Evolutionary conservation across 1,284 basidiomycete genomes (phyloP), one percentile per base, ranked within the genome.

Genomic region (Xanthoconium separans): DNA sequence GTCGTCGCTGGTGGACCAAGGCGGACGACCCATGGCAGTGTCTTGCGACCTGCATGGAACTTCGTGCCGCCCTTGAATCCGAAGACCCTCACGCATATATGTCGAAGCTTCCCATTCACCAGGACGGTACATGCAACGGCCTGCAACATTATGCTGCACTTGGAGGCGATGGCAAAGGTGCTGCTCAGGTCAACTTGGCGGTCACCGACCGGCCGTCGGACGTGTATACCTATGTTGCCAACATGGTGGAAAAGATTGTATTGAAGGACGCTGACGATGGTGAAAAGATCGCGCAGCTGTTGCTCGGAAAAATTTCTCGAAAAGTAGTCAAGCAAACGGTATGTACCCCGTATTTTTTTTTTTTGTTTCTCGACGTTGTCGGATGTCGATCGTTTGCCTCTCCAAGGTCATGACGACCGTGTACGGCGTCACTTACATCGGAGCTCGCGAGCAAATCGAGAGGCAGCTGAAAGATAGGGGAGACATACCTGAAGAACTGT

Each of bases 291-390:
- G 95, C 95, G 0, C 61, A 76, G 50, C 64, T 91, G 61, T 78
- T 98, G 18, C 60, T 79, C 37, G 93, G 91, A 49, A 93, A 94
- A 69, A 82, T 99, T 42, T 82, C 93, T 8, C 77, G 97, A 45
- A 99, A 99, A 73, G 89, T 98, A 24, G 96, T 99, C 63, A 99
- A 99, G 79, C 96, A 99, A 77, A 98, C 96, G 18, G 92, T 89
- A 40, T 50, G 80, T 75, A 42, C 44, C 44, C 27, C 12, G 47
- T 50, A 34, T n/a, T n/a, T n/a, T 16, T 39, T 33, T 52, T 44
- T 10, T 18, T 47, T n/a, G 12, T 27, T 27, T 27, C 45, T 27
- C 37, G 18, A 36, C 24, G 8, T 47, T n/a, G 31, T 30, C 22
- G 24, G 18, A 55, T 59, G 13, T 48, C 55, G 22, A 63, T 30